Evolutionary conservation across 2,329 filamentous ascomycete genomes (phyloP), one percentile per base, ranked within the genome.

Genomic region (Cercospora sp.): DNA sequence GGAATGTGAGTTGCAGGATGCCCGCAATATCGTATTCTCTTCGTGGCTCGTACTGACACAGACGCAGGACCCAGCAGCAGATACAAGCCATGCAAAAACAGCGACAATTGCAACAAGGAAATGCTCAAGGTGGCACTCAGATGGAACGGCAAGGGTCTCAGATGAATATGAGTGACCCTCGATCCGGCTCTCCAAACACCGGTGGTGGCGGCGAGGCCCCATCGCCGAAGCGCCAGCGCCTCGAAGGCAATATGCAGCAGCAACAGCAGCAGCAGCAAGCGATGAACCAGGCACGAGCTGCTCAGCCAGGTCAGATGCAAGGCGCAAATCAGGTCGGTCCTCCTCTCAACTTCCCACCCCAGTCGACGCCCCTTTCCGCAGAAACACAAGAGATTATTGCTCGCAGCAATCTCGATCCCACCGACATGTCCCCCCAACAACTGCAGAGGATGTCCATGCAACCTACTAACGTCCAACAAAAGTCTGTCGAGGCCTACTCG

Each of bases 121-220:
- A 68, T 13, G 70, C 63, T 32, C 66, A 64, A 40, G 66, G 77
- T 53, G 66, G 77, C 53, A 77, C 89, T 66, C 89, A 91, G 78
- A 96, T 97, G 91, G 91, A 94, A 79, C 87, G 93, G 69, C 93
- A 97, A 75, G 91, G 92, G 64, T 94, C 92, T 16, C 89, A 90
- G 70, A 93, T 95, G 87, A 93, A 97, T 75, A 90, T 91, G 80
- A 92, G 90, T 80, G 91, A 91, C 69, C 89, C 90, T 73, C 82
- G 93, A 68, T 90, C 93, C 30, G 89, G 90, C 67, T 97, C 94
- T 37, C 94, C 94, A 12, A 73, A 71, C 58, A 72, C 69, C 7
- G 89, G 89, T 61, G 90, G 89, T 62, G 90, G 89, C 65, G 94
- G 97, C 63, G 57, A 60, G 26, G 93, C 92, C 28, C 93, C 93